Evolutionary conservation across 2,329 filamentous ascomycete genomes (phyloP).

Genomic region (Colletotrichum musicola): DNA sequence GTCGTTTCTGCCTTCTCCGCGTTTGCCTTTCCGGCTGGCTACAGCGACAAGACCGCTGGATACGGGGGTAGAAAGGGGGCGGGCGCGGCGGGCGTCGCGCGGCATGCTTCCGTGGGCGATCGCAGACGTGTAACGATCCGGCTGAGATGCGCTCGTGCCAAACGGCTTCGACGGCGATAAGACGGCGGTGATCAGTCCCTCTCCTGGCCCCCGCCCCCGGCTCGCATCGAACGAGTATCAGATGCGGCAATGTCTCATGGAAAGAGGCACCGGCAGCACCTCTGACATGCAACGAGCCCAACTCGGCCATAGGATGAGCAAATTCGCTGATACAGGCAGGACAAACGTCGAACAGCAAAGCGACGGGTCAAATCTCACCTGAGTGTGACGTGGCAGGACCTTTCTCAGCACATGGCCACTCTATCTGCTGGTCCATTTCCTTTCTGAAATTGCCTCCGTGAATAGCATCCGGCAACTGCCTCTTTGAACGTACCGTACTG

Average conservation of each 20-base stretch:
- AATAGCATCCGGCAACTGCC: slow-evolving; percentile 8
- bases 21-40: slow-evolving; percentile 3
- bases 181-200: neutral
- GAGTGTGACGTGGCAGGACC: slow-evolving; percentile 33
- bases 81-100: too few species aligned
- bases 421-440: neutral
- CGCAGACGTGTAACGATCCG: slow-evolving; percentile 19
- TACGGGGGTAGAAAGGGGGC: neutral
- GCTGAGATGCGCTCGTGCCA: neutral
- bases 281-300: neutral
- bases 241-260: slow-evolving; percentile 29
- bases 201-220: neutral
- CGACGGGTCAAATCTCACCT: slow-evolving; percentile 38
- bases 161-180: slow-evolving; percentile 16
- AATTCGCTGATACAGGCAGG: slow-evolving; percentile 4
- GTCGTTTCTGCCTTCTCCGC: slow-evolving; percentile 7
- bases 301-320: neutral
- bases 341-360: slow-evolving; percentile 5
- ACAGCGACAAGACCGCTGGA: slow-evolving; percentile 7
- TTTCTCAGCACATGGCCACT: slow-evolving; percentile 17
- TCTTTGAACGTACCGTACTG: slow-evolving; percentile 9
- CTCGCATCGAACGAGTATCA: slow-evolving; percentile 19
- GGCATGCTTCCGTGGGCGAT: slow-evolving; percentile 11
- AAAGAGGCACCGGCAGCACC: neutral
- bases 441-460: slow-evolving; percentile 17